Base-by-base conservation (phyloP, 2,329 filamentous ascomycete genomes). In the Didymella keratinophila region DNA sequence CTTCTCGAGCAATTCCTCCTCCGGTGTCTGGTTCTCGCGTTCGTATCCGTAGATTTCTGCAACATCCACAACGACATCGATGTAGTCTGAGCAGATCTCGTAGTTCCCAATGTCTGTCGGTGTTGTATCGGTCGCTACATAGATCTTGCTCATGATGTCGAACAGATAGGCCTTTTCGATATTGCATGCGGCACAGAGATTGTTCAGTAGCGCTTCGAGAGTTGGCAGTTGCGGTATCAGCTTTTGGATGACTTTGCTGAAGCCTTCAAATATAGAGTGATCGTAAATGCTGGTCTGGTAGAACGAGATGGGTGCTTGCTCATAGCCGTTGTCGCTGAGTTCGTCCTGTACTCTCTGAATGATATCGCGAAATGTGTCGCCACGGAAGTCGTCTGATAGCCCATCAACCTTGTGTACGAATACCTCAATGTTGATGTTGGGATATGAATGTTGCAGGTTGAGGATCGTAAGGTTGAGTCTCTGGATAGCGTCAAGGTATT, bases 401-500 rank as follows among this genome's bases (percentile, higher is more conserved):
- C 93, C 94, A 74, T 99, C 95, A 32, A 97, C 94, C 78, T 99
- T 99, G 84, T 99, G 95, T 69, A 99, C 96, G 78, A 99, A 98
- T 49, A 99, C 94, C 75, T 98, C 94, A 65, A 99, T 91, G 77
- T 97, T 97, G 79, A 98, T 95, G 73, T 92, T 89, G 2, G 94
- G 93, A 73, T 96, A 97, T 60, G 87, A 88, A 65, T 92, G 88
- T 74, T 97, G 92, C 1, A 99, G 86, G 65, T 92, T 91, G 57
- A 97, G 83, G 62, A 98, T 96, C 8, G 93, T 97, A 53, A 87
- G 84, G 77, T 97, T 96, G 27, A 99, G 86, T 9, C 92, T 89
- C 52, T 87, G 87, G 46, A 99, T 91, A 18, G 93, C 91, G 76
- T 97, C 93, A 54, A 97, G 86, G 74, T 98, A 99, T 76, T 99